Percentiles rank a stretch among this genome's conserved stretches.
These are phyloP conservation scores for Penicillium subrubescens DNA, from an alignment of 495 filamentous ascomycete genomes.

Conservation along the genomic window DNA sequence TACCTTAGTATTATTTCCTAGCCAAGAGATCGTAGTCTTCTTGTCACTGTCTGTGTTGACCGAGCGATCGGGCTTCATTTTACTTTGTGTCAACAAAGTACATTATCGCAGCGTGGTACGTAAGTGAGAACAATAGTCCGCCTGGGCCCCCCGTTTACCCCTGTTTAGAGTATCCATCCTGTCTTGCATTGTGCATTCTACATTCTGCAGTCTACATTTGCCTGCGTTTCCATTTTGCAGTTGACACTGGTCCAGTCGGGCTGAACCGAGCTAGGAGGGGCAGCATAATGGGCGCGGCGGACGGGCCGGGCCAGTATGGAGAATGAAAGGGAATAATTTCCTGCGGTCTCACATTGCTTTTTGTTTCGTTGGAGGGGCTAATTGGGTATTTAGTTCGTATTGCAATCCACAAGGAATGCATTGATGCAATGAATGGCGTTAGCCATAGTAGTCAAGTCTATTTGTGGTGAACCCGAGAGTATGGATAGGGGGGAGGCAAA, in stretches of 20 bases:
- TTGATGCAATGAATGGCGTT: not conserved
- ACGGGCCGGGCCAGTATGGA: slow-evolving; percentile 27
- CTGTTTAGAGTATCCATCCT: not conserved
- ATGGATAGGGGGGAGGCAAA: not conserved
- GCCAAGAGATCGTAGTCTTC: not conserved
- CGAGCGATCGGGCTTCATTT: not conserved
- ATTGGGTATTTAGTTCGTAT: not conserved
- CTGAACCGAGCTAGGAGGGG: slow-evolving; percentile 11
- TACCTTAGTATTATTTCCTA: not conserved
- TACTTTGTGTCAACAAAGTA: not conserved
- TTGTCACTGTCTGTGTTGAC: not conserved
- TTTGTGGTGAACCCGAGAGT: not conserved
- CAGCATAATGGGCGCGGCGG: slow-evolving; percentile 12
- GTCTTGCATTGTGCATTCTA: not conserved
- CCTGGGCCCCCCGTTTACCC: not conserved
- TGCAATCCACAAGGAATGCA: not conserved
- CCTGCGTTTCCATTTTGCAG: not conserved
- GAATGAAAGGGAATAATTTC: slow-evolving; percentile 12
- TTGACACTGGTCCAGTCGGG: slow-evolving; percentile 14
- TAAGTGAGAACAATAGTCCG: slow-evolving; percentile 1
- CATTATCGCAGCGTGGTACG: not conserved
- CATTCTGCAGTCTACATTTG: not conserved
- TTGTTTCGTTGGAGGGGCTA: not conserved
- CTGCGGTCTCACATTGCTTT: slow-evolving; percentile 28
- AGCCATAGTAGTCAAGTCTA: not conserved